Percentiles rank a stretch among this genome's conserved stretches.
phyloP scores from a whole-genome alignment of 2,329 filamentous ascomycete genomes.

The Huntiella abstrusa region DNA sequence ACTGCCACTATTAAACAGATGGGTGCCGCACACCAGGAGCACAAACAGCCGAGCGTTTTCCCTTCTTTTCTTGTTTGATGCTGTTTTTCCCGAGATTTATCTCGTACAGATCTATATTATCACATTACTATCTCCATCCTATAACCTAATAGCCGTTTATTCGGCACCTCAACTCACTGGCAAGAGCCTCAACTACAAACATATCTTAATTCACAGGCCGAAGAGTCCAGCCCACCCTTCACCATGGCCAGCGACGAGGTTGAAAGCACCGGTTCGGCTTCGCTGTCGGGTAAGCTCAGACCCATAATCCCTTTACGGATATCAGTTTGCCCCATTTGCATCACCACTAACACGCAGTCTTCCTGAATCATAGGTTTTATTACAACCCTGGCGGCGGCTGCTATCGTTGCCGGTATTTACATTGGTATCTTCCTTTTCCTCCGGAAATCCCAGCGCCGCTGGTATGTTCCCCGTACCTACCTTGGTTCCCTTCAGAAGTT shows the following conservation, averaged over 20 bases:
- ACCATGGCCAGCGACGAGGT: conserved; percentile 8
- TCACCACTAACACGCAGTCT: neutral
- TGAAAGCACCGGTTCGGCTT: conserved; percentile 5
- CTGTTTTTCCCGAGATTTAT: neutral
- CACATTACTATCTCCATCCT: too few species aligned
- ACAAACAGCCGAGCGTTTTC: neutral
- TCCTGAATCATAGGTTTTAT: conserved; percentile 15
- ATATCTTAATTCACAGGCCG: too few species aligned
- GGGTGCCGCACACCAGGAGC: too few species aligned
- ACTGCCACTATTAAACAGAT: too few species aligned
- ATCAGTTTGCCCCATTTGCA: neutral
- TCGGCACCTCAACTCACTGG: too few species aligned
- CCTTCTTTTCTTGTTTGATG: neutral
- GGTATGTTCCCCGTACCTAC: conserved; percentile 32
- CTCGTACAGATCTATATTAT: neutral
- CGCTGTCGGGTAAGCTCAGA: conserved; percentile 9
- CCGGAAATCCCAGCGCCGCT: conserved; percentile 26
- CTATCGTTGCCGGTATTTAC: conserved; percentile 22
- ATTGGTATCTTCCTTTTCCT: conserved; percentile 26
- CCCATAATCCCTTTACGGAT: neutral
- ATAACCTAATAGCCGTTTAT: too few species aligned
- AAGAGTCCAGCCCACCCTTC: neutral
- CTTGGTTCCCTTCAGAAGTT: conserved; percentile 26
- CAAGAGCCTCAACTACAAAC: too few species aligned
- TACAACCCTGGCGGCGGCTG: conserved; percentile 33